Evolutionary conservation across 768 basidiomycete genomes (phyloP).

Genomic region (Daedalea quercina): DNA sequence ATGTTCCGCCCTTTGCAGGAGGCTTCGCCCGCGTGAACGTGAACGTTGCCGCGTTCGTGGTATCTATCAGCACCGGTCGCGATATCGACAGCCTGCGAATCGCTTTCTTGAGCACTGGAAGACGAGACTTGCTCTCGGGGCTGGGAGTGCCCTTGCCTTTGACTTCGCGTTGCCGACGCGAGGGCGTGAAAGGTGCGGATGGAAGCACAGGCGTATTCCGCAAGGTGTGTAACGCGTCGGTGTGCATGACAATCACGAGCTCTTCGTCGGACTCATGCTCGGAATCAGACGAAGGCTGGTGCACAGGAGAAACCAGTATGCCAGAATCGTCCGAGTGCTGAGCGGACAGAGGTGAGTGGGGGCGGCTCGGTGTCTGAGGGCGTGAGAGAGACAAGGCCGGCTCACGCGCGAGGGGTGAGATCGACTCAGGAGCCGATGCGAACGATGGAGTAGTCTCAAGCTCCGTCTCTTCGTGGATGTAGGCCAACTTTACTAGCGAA

Average conservation of each 20-base stretch:
- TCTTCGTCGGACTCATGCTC: slow-evolving; percentile 6
- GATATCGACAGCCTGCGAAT: slow-evolving; percentile 20
- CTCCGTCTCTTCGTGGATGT: neutral
- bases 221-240: slow-evolving; percentile 9
- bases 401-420: too few species aligned
- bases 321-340: neutral
- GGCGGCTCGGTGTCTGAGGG: too few species aligned
- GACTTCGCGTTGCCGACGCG: neutral
- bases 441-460: neutral
- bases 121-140: slow-evolving; percentile 15
- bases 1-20: neutral
- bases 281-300: neutral
- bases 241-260: slow-evolving; percentile 14
- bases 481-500: neutral
- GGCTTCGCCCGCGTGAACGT: neutral
- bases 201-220: neutral
- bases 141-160: slow-evolving; percentile 8
- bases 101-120: slow-evolving; percentile 15
- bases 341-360: neutral
- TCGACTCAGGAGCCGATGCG: neutral
- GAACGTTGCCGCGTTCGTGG: slow-evolving; percentile 14
- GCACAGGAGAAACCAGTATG: neutral
- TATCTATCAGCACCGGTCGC: slow-evolving; percentile 17
- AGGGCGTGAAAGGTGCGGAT: neutral
- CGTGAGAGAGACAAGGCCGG: too few species aligned